Conservation (phyloP, 345 rosid species). For the Dipteronia dyeriana region DNA sequence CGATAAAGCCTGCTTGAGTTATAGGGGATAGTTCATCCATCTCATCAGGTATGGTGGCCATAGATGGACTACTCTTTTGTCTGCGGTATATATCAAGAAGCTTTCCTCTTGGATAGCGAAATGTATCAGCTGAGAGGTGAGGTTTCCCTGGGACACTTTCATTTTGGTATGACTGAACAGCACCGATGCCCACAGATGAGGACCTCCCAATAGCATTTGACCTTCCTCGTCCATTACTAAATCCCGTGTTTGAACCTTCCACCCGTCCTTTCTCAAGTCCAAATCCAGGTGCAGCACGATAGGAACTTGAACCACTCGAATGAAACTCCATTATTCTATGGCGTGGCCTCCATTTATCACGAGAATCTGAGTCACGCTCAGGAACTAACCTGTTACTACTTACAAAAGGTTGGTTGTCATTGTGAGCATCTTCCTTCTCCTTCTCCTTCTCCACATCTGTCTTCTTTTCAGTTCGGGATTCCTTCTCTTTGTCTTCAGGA, state of each 20-base stretch:
- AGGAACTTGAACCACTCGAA: constrained; percentile 42
- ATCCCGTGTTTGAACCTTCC: constrained; percentile 52
- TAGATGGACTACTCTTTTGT: constrained; percentile 40
- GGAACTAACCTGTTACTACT: constrained; percentile 39
- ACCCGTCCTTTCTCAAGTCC: constrained; percentile 51
- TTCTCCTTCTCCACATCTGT: constrained; percentile 47
- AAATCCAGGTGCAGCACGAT: constrained; percentile 68
- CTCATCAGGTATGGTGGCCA: constrained; percentile 36
- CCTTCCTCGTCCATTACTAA: constrained; percentile 67
- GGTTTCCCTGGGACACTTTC: constrained; percentile 49
- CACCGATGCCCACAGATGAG: constrained; percentile 28
- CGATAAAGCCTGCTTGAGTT: constrained; percentile 29
- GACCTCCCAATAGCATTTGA: constrained; percentile 42
- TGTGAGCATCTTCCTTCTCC: constrained; percentile 49
- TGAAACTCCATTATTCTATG: constrained; percentile 61
- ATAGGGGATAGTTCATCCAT: constrained; percentile 49
- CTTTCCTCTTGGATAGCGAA: constrained; percentile 67
- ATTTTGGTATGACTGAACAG: constrained; percentile 29
- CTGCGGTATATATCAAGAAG: constrained; percentile 68
- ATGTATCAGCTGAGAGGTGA: constrained; percentile 26
- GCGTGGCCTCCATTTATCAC: constrained; percentile 82
- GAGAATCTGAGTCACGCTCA: constrained; percentile 62
- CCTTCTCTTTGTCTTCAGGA: constrained; percentile 73
- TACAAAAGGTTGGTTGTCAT: constrained; percentile 38
- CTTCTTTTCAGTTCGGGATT: constrained; percentile 53